Percentiles rank a stretch among this genome's conserved stretches.
Conservation (phyloP, 202 grass and related monocot species). For the Panicum hallii region DNA sequence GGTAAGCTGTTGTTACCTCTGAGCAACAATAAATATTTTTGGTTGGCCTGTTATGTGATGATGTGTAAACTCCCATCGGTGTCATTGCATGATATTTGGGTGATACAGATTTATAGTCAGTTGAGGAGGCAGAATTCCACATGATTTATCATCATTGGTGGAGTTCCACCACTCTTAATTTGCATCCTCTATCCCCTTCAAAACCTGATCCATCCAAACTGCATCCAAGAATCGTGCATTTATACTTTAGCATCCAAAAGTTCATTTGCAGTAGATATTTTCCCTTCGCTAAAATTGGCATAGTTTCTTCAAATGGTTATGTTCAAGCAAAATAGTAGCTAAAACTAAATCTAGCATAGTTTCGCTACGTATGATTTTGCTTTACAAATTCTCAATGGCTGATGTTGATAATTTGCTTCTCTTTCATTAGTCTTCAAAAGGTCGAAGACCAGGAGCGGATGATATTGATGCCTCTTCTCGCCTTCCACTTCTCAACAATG, state of each 20-base stretch:
- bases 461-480: slow-evolving; percentile 98
- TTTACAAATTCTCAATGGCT: slow-evolving; percentile 26
- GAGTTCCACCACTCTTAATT: not conserved
- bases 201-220: not conserved
- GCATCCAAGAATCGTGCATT: slow-evolving; percentile 12
- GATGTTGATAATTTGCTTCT: slow-evolving; percentile 34
- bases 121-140: not conserved
- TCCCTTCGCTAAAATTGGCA: not conserved
- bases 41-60: not conserved
- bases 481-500: slow-evolving; percentile 79
- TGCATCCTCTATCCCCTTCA: not conserved
- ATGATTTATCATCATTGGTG: slow-evolving; percentile 21
- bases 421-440: slow-evolving; percentile 73
- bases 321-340: not conserved
- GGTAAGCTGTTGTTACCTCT: slow-evolving; percentile 61
- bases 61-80: slow-evolving; percentile 14
- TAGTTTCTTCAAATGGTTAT: slow-evolving; percentile 21
- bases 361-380: not conserved
- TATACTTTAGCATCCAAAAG: slow-evolving; percentile 14
- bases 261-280: not conserved
- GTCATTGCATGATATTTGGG: not conserved
- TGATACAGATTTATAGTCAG: slow-evolving; percentile 5
- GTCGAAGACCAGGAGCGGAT: slow-evolving; percentile 90
- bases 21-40: slow-evolving; percentile 31
- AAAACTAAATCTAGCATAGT: not conserved